phyloP scores from a whole-genome alignment of 495 filamentous ascomycete species.

The Penicillium turbatum region DNA sequence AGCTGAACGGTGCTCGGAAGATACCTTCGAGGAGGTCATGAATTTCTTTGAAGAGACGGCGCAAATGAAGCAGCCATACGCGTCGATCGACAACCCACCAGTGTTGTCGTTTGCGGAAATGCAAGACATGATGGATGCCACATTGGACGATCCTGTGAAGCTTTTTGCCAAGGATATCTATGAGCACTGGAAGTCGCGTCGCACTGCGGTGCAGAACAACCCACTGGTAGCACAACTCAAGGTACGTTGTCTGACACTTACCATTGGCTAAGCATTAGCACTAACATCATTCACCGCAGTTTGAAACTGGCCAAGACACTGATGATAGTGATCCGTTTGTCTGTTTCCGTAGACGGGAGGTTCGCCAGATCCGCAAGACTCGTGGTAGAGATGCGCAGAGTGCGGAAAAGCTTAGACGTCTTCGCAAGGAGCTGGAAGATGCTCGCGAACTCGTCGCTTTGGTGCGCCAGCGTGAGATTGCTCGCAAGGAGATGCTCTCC shows the following conservation, averaged over 20 bases:
- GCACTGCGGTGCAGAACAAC: slow-evolving; percentile 60
- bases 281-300: slow-evolving; percentile 46
- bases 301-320: slow-evolving; percentile 86
- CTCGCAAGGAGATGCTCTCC: slow-evolving; percentile 70
- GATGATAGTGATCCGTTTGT: slow-evolving; percentile 97
- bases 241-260: slow-evolving; percentile 31
- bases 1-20: slow-evolving; percentile 66
- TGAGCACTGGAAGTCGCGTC: slow-evolving; percentile 79
- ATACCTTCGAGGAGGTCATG: slow-evolving; percentile 92
- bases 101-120: slow-evolving; percentile 77
- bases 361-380: slow-evolving; percentile 91
- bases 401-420: slow-evolving; percentile 85
- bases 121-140: slow-evolving; percentile 68
- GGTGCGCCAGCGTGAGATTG: slow-evolving; percentile 71
- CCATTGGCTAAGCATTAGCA: background rate
- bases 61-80: slow-evolving; percentile 75
- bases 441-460: slow-evolving; percentile 73
- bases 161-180: slow-evolving; percentile 82
- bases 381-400: slow-evolving; percentile 89
- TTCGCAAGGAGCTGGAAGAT: slow-evolving; percentile 89
- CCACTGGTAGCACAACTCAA: slow-evolving; percentile 71
- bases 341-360: slow-evolving; percentile 94
- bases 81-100: slow-evolving; percentile 78
- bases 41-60: slow-evolving; percentile 88
- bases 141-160: slow-evolving; percentile 60